phyloP scores from a whole-genome alignment of 1,284 basidiomycete genomes.

The Cryptococcus sp. region DNA sequence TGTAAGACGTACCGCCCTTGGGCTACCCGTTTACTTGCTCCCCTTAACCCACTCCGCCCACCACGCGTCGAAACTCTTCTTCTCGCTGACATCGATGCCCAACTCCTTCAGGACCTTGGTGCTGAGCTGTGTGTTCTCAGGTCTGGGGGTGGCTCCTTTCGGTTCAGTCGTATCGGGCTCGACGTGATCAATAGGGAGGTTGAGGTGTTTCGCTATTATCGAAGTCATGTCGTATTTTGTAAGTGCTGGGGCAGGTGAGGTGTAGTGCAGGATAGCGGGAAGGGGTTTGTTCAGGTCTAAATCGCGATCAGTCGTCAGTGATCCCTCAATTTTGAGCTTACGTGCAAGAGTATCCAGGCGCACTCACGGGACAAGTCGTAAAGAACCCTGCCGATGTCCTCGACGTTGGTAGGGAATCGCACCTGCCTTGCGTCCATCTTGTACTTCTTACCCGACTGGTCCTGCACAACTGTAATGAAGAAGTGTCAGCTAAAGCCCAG shows the following conservation, averaged over 20 bases:
- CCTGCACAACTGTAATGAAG: slow-evolving; percentile 44
- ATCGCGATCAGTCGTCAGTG: neutral
- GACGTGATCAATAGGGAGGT: slow-evolving; percentile 44
- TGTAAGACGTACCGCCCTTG: no score
- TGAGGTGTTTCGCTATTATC: slow-evolving; percentile 45
- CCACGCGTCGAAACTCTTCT: slow-evolving; percentile 42
- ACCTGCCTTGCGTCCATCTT: slow-evolving; percentile 54
- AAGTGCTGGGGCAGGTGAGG: slow-evolving; percentile 51
- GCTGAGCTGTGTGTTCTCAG: slow-evolving; percentile 50
- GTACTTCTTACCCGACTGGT: slow-evolving; percentile 54
- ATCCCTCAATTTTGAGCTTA: no score
- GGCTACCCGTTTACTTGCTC: neutral
- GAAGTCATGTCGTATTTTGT: slow-evolving; percentile 58
- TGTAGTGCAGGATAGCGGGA: slow-evolving; percentile 54
- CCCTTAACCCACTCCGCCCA: slow-evolving; percentile 37
- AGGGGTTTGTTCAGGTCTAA: slow-evolving; percentile 36
- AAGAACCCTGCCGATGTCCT: slow-evolving; percentile 54
- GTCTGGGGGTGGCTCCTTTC: slow-evolving; percentile 40
- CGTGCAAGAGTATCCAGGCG: neutral
- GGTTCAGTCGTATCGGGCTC: slow-evolving; percentile 39
- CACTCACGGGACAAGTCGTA: slow-evolving; percentile 49
- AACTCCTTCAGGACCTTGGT: slow-evolving; percentile 36
- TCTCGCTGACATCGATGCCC: slow-evolving; percentile 42
- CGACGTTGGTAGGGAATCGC: slow-evolving; percentile 57
- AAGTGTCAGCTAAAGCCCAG: neutral